Conservation (phyloP, 1,284 basidiomycete genomes). For the Wolfiporia cocos region DNA sequence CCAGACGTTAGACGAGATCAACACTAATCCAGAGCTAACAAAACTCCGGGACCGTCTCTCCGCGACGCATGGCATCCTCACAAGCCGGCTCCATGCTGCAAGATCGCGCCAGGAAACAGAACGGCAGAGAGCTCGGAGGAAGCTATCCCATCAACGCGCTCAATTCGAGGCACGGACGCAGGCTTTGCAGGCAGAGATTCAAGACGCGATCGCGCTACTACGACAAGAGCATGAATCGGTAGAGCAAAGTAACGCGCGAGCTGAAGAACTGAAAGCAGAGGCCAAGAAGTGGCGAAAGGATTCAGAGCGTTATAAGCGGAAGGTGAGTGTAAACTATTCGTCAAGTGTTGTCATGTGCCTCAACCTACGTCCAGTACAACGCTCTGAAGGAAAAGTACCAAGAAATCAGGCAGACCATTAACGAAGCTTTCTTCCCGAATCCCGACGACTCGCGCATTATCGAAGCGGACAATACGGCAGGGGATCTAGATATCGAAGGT, state of each 20-base stretch:
- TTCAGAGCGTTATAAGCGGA: constrained; percentile 15
- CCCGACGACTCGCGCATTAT: constrained; percentile 8
- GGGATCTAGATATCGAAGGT: neutral
- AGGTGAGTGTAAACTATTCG: constrained; percentile 8
- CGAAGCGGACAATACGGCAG: neutral
- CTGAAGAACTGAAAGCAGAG: constrained; percentile 7
- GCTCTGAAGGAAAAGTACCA: constrained; percentile 11
- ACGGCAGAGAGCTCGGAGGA: too few species aligned
- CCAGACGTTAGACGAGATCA: too few species aligned
- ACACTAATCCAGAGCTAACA: too few species aligned
- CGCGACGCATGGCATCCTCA: too few species aligned
- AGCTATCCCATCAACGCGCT: too few species aligned
- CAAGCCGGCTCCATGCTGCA: too few species aligned
- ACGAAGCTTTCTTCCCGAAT: constrained; percentile 4
- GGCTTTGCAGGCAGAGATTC: too few species aligned
- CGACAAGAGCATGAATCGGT: too few species aligned
- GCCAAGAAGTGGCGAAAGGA: constrained; percentile 6
- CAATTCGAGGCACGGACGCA: too few species aligned
- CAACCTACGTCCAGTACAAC: constrained; percentile 10
- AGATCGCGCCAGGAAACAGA: too few species aligned
- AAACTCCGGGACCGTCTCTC: too few species aligned
- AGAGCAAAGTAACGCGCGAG: neutral
- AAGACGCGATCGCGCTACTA: too few species aligned
- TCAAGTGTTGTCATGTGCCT: neutral
- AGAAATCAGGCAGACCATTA: constrained; percentile 3